Evolutionary conservation across 495 filamentous ascomycete genomes (phyloP), one percentile per base, ranked within the genome.

Genomic region (Aspergillus sclerotiicarbonarius): DNA sequence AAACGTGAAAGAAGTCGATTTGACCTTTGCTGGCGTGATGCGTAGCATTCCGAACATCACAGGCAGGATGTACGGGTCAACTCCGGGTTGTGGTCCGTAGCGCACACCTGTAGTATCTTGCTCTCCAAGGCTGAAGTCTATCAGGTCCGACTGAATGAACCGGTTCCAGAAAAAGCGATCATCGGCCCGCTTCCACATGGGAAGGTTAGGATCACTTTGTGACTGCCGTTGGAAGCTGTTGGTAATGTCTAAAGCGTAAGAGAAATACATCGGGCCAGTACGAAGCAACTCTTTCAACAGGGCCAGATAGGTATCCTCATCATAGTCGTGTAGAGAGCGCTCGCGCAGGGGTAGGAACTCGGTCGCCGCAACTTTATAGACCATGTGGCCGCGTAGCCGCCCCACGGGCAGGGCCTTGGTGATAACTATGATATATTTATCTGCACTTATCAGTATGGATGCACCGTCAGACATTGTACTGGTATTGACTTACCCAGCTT

Each of bases 151-250:
- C 70, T 92, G 90, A 48, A 98, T 77, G 66, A 96, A 95, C 52
- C 86, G 85, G 70, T 98, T 98, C 93, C 93, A 98, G 80, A 96
- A 98, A 78, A 98, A 98, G 52, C 94, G 87, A 64, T 98, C 92
- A 73, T 98, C 94, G 53, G 95, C 90, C 57, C 91, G 78, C 73
- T 89, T 85, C 94, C 94, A 98, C 53, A 98, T 77, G 10, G 94
- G 92, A 51, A 79, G 76, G 32, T 80, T 78, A 19, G 74, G 63
- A 61, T 96, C 83, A 20, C 80, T 75, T 54, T 90, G 83, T 2
- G 90, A 82, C 72, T 98, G 94, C 51, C 95, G 82, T 73, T 98
- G 94, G 74, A 96, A 95, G 70, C 82, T 90, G 76, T 93, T 97
- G 48, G 94, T 98, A 60, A 98, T 76, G 67, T 98, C 94, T 65